Evolutionary conservation across 805 yeast genomes (phyloP).

Genomic region (Teunomyces aglyptinius): DNA sequence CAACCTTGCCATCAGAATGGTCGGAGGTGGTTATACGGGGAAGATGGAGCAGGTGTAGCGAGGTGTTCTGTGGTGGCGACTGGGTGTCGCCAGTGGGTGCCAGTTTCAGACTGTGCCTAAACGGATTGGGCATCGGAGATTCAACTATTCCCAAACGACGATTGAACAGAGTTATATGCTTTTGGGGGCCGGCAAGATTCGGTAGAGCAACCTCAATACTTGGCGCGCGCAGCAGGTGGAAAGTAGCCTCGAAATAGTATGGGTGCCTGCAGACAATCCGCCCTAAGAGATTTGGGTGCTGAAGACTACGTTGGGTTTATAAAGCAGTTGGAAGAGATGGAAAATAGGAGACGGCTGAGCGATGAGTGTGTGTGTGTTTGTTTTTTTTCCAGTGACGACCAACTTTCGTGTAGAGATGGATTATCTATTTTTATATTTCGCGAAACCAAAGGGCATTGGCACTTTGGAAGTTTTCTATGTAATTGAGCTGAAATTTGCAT

Average conservation of each 20-base stretch:
- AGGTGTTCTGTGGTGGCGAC: background rate
- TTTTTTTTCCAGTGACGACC: too few relatives aligned
- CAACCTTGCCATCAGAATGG: background rate
- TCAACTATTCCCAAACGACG: background rate
- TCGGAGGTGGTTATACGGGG: background rate
- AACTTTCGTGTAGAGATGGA: too few relatives aligned
- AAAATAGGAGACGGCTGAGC: too few relatives aligned
- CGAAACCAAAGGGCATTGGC: too few relatives aligned
- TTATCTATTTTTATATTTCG: too few relatives aligned
- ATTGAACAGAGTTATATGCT: background rate
- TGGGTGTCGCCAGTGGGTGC: background rate
- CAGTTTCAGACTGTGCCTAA: constrained; percentile 4
- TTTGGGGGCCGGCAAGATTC: background rate
- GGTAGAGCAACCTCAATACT: background rate
- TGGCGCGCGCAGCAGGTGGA: background rate
- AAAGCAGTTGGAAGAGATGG: too few relatives aligned
- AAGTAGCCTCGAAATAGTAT: background rate
- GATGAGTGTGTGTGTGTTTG: too few relatives aligned
- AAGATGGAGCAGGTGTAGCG: constrained; percentile 1
- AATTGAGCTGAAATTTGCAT: too few relatives aligned
- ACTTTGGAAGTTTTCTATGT: too few relatives aligned
- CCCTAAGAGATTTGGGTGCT: background rate
- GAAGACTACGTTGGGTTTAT: too few relatives aligned
- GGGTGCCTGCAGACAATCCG: background rate
- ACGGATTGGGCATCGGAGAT: constrained; percentile 1